A percentile compares a stretch with the other conserved stretches of the same genome.
Evolutionary conservation across 768 basidiomycete species (phyloP).

Genomic region (Gymnopilus junonius): DNA sequence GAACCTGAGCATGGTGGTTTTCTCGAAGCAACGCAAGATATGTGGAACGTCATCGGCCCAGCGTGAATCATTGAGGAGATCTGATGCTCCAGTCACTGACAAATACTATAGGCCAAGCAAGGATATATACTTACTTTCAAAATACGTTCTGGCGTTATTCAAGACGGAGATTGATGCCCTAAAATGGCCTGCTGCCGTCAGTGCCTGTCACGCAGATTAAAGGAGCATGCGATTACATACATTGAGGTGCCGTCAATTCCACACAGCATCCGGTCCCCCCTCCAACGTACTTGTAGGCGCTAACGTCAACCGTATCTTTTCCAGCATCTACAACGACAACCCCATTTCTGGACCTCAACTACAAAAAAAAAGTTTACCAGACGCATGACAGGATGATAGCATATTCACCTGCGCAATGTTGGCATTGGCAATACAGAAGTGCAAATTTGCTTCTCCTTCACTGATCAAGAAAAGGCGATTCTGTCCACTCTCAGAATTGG

Average conservation of each 20-base stretch:
- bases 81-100: too few species aligned
- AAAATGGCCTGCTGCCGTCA: constrained; percentile 39
- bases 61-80: constrained; percentile 40
- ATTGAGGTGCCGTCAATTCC: constrained; percentile 45
- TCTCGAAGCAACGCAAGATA: constrained; percentile 51
- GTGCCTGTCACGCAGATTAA: background rate
- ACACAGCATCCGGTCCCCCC: constrained; percentile 31
- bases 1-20: constrained; percentile 50
- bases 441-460: constrained; percentile 57
- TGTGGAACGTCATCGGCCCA: constrained; percentile 44
- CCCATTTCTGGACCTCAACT: too few species aligned
- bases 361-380: too few species aligned
- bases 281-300: constrained; percentile 36
- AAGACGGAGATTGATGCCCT: constrained; percentile 50
- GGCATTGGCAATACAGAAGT: constrained; percentile 30
- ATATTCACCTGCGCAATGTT: background rate
- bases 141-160: constrained; percentile 35
- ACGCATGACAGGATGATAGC: background rate
- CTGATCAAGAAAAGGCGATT: constrained; percentile 46
- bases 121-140: constrained; percentile 37
- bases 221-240: constrained; percentile 21
- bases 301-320: constrained; percentile 54
- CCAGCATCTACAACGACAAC: constrained; percentile 18
- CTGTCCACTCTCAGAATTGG: constrained; percentile 34
- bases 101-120: background rate